Evolutionary conservation across 257 asterid species (phyloP).

Genomic region (Solanum infundibuliforme): DNA sequence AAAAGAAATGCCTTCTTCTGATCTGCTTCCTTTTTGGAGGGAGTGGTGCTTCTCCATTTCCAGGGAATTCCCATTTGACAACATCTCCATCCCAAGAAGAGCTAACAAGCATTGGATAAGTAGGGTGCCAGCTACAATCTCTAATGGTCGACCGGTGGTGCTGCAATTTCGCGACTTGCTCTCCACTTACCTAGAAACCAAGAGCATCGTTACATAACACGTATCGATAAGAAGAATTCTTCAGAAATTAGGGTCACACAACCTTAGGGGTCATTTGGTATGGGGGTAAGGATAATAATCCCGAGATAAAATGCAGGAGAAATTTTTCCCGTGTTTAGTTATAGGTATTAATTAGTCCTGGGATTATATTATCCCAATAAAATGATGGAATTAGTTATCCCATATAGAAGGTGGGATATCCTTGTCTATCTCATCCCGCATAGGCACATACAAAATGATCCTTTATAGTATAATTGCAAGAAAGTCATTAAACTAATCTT

Average conservation of each 20-base stretch:
- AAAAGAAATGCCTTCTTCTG: background rate
- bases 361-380: background rate
- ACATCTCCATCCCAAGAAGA: constrained; percentile 82
- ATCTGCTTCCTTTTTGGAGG: background rate
- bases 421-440: background rate
- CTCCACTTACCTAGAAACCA: constrained; percentile 48
- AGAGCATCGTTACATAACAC: background rate
- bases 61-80: constrained; percentile 70
- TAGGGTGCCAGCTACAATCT: constrained; percentile 65
- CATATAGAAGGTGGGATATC: background rate
- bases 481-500: background rate
- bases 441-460: background rate
- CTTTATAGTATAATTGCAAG: background rate
- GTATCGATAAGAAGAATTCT: background rate
- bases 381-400: background rate
- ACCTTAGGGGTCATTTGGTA: background rate
- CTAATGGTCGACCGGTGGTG: constrained; percentile 28
- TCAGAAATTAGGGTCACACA: background rate
- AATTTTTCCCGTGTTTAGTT: background rate
- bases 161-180: constrained; percentile 50
- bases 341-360: background rate
- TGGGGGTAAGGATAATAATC: background rate
- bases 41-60: constrained; percentile 23
- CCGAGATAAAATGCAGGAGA: background rate
- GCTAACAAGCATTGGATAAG: constrained; percentile 59